Conservation (phyloP, 805 yeast genomes). For the Candida orba region DNA sequence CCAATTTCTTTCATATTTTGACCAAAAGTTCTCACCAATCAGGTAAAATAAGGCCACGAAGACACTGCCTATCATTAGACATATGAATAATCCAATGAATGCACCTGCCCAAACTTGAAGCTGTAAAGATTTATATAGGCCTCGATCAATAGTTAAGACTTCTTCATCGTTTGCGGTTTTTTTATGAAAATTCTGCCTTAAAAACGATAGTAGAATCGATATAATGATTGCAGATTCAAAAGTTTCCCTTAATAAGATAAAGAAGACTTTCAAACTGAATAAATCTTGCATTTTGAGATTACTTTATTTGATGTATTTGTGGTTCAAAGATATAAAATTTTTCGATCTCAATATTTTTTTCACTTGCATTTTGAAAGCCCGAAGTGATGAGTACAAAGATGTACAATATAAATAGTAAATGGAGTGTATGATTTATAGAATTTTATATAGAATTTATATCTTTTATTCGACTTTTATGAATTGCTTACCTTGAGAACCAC, state of each 20-base stretch:
- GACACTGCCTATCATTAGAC: slow-evolving; percentile 64
- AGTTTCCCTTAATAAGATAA: slow-evolving; percentile 87
- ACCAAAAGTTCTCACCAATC: slow-evolving; percentile 81
- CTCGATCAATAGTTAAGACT: slow-evolving; percentile 24
- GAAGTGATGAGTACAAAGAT: background rate
- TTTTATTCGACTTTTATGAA: slow-evolving; percentile 27
- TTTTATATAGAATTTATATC: too few species aligned
- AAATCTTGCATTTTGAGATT: slow-evolving; percentile 17
- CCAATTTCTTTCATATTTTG: slow-evolving; percentile 81
- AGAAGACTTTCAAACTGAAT: slow-evolving; percentile 55
- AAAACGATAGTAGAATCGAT: slow-evolving; percentile 84
- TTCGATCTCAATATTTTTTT: background rate
- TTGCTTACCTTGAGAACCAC: slow-evolving; percentile 40
- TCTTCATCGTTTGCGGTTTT: slow-evolving; percentile 4
- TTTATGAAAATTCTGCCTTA: slow-evolving; percentile 73
- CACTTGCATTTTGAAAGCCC: background rate
- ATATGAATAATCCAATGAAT: slow-evolving; percentile 56
- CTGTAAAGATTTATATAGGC: slow-evolving; percentile 37
- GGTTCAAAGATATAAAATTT: too few species aligned
- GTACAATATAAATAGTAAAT: background rate
- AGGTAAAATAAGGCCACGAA: slow-evolving; percentile 70
- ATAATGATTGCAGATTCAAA: slow-evolving; percentile 89
- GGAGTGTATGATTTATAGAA: too few species aligned
- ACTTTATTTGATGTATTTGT: background rate
- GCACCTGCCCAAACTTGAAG: slow-evolving; percentile 86